Conservation (phyloP, 352 stramenopile species). For the Globisporangium paroecandrum region DNA sequence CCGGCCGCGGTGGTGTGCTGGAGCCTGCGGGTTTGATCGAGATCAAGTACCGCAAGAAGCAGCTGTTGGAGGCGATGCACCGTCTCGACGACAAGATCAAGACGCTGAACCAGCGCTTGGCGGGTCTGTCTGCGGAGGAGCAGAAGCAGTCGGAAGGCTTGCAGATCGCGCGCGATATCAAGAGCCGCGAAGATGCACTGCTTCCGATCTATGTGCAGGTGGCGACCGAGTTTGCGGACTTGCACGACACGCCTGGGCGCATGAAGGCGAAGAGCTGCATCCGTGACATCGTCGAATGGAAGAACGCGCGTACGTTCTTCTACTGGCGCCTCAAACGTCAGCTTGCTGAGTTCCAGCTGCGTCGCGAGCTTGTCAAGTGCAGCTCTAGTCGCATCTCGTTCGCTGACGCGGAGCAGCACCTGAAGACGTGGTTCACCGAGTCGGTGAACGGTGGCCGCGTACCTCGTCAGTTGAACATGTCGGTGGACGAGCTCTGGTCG, state of each 20-base stretch:
- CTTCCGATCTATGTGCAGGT: conserved; percentile 98
- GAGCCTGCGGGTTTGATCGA: conserved; percentile 97
- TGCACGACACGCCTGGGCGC: conserved; percentile 99
- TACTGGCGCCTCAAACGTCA: conserved; percentile 98
- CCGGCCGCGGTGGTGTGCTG: conserved; percentile 95
- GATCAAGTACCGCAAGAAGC: conserved; percentile 99
- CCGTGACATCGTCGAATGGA: conserved; percentile 95
- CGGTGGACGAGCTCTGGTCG: conserved; percentile 63
- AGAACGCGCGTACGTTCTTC: conserved; percentile 94
- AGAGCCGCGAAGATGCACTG: conserved; percentile 89
- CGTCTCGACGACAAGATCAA: conserved; percentile 94
- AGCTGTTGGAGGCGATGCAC: conserved; percentile 96
- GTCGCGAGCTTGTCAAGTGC: conserved; percentile 48
- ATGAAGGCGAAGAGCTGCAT: conserved; percentile 99
- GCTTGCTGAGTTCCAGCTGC: conserved; percentile 94
- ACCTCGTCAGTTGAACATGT: conserved; percentile 55
- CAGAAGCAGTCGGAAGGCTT: conserved; percentile 31
- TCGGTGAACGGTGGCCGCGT: conserved; percentile 73
- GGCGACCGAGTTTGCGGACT: conserved; percentile 98
- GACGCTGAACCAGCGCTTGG: conserved; percentile 75
- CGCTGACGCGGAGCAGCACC: conserved; percentile 49
- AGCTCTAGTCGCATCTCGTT: conserved; percentile 44
- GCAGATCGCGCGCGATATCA: conserved; percentile 90
- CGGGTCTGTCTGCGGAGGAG: conserved; percentile 48
- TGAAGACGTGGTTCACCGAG: conserved; percentile 82